Evolutionary conservation across 2,329 filamentous ascomycete species (phyloP).

Genomic region (Aspergillus sp.): DNA sequence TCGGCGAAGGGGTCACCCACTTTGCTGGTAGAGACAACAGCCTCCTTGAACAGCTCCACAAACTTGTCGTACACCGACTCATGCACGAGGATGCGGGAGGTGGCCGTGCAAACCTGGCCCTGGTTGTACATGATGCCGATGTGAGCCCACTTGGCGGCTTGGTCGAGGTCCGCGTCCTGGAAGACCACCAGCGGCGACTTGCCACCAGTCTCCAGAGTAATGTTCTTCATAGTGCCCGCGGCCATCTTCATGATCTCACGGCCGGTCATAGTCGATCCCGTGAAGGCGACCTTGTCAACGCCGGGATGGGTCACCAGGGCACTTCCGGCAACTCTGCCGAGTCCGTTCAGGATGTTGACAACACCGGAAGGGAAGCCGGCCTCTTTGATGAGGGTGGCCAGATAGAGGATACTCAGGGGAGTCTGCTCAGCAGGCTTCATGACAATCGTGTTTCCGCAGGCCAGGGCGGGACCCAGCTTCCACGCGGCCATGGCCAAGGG

Average conservation of each 20-base stretch:
- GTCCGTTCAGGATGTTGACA: conserved; percentile 33
- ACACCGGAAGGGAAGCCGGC: conserved; percentile 35
- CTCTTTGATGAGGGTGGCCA: conserved; percentile 32
- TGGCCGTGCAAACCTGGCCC: conserved; percentile 35
- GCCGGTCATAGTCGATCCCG: conserved; percentile 32
- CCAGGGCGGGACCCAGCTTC: conserved; percentile 34
- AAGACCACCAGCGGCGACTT: conserved; percentile 66
- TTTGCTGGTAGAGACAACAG: conserved; percentile 31
- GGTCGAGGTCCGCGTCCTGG: conserved; percentile 63
- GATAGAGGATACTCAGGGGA: conserved; percentile 31
- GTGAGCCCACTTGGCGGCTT: conserved; percentile 68
- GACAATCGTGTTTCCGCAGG: conserved; percentile 34
- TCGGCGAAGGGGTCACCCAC: conserved; percentile 35
- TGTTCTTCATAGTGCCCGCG: conserved; percentile 33
- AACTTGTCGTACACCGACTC: conserved; percentile 38
- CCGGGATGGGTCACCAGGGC: conserved; percentile 30
- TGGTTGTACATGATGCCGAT: conserved; percentile 48
- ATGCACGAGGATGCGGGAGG: conserved; percentile 56
- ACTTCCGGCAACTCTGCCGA: conserved; percentile 29
- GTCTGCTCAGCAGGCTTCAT: conserved; percentile 36
- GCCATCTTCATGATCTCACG: conserved; percentile 38
- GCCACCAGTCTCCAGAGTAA: conserved; percentile 52
- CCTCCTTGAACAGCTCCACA: conserved; percentile 30
- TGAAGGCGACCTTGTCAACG: conserved; percentile 36
- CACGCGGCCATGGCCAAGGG: conserved; percentile 70